Conservation (phyloP, 2,329 filamentous ascomycete genomes). For the Aspergillus bombycis region DNA sequence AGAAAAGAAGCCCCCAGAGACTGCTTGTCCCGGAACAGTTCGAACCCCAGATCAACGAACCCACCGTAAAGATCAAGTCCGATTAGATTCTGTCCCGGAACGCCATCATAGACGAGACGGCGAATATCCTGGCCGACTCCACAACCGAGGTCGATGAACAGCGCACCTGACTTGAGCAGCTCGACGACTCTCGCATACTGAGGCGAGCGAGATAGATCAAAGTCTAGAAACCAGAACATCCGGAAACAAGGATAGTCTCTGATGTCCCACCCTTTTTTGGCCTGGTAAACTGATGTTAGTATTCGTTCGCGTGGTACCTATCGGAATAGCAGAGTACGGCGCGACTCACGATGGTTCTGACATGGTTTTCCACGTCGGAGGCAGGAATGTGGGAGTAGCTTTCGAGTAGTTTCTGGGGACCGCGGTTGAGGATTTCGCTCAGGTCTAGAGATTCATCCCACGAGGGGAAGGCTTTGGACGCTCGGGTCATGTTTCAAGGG, state of each 20-base stretch:
- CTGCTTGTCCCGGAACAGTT: neutral
- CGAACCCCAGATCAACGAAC: neutral
- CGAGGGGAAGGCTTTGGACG: too few relatives aligned
- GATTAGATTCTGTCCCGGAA: neutral
- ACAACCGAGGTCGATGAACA: neutral
- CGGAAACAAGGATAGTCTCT: neutral
- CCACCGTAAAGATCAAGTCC: neutral
- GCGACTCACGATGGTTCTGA: too few relatives aligned
- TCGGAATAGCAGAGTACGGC: too few relatives aligned
- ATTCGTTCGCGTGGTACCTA: too few relatives aligned
- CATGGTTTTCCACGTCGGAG: too few relatives aligned
- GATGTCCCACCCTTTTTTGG: neutral
- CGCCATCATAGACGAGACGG: neutral
- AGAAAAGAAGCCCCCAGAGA: constrained; percentile 29
- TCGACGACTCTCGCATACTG: neutral
- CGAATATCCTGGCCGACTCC: neutral
- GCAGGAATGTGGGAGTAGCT: too few relatives aligned
- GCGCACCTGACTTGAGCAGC: neutral
- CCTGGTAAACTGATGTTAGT: neutral
- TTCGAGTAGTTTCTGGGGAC: too few relatives aligned
- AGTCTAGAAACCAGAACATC: neutral
- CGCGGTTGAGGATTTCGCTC: too few relatives aligned
- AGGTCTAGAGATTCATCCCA: too few relatives aligned
- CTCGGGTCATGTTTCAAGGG: too few relatives aligned
- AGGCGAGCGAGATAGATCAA: neutral